Evolutionary conservation across 169 alveolate species (phyloP), one percentile per base, ranked within the genome.

Genomic region (Plasmodium gonderi): DNA sequence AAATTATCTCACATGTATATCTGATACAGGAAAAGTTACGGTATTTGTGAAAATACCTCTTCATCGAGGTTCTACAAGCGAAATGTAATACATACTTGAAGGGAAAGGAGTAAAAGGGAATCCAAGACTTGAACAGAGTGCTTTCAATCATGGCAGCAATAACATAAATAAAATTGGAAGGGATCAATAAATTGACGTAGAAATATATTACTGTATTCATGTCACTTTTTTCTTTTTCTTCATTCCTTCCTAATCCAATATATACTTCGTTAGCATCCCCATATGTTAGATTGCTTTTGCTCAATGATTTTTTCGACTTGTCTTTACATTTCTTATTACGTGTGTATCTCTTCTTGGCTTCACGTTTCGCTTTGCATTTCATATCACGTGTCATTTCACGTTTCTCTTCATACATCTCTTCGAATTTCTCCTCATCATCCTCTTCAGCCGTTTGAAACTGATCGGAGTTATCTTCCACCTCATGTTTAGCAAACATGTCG

Each of bases 21-120:
- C n/a, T n/a, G n/a, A n/a, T n/a, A n/a, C n/a, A n/a, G n/a, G n/a
- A n/a, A n/a, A n/a, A n/a, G n/a, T n/a, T n/a, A n/a, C n/a, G n/a
- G n/a, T n/a, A n/a, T n/a, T n/a, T n/a, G n/a, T n/a, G n/a, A n/a
- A n/a, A n/a, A n/a, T 67, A 9, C 17, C 11, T 40, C 7, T 20
- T 3, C 6, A 49, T 49, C 17, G 20, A 23, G 42, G 44, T 33
- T 26, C 20, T 49, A 14, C 54, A 33, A n/a, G n/a, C n/a, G 3
- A 36, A 20, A 40, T 75, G 81, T 26, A 17, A 26, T n/a, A 40
- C 40, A 23, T 75, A 83, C 92, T 68, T 83, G 33, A 83, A 69
- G 11, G 92, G 92, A 49, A 83, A 69, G 8, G 83, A 29, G 44
- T 83, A 83, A 76, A 69, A 83, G 42, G 92, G 92, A 33, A 83